Evolutionary conservation across 805 yeast genomes (phyloP), one percentile per base, ranked within the genome.

Genomic region (Priceomyces medius): DNA sequence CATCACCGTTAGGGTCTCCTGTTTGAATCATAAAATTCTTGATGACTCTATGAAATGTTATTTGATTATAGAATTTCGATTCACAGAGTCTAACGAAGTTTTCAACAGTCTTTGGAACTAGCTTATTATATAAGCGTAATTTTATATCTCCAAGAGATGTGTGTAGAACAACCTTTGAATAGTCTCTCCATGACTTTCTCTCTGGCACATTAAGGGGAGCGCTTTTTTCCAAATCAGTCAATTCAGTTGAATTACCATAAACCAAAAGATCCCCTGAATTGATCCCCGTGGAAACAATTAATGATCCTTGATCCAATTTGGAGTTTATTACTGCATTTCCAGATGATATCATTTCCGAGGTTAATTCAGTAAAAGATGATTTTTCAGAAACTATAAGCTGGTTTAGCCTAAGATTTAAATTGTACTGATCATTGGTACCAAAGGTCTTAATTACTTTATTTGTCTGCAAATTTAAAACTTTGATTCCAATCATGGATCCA

Each of bases 111-210:
- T 61, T 49, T 3, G 77, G 77, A 0, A 70, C 67, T 19, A 58
- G 53, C 31, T 59, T 48, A 3, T 59, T 64, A 44, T 51, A 66
- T 17, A 73, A 45, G 23, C 59, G 52, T 18, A 73, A 48, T 27
- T 56, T 54, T 20, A 73, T 71, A 46, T 73, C 78, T 2, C 78
- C 78, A 9, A 59, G 35, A 3, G 71, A 60, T 2, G 78, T 73
- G 46, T 73, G 61, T 7, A 58, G 37, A 2, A 49, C 49, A 2
- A 43, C 50, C 13, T 27, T 35, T 4, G 44, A 9, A 14, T 34
- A 29, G 9, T 31, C 40, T 4, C 20, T 13, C 4, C 23, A 36
- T 16, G 23, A 19, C 36, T 26, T 47, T 9, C 14, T 31, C 16
- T 17, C 26, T 4, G 20, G 24, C 14, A 19, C 43, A 12, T n/a